Evolutionary conservation across 108 stramenopile species (phyloP), one percentile per base, ranked within the genome.

Genomic region (Craspedostauros australis): DNA sequence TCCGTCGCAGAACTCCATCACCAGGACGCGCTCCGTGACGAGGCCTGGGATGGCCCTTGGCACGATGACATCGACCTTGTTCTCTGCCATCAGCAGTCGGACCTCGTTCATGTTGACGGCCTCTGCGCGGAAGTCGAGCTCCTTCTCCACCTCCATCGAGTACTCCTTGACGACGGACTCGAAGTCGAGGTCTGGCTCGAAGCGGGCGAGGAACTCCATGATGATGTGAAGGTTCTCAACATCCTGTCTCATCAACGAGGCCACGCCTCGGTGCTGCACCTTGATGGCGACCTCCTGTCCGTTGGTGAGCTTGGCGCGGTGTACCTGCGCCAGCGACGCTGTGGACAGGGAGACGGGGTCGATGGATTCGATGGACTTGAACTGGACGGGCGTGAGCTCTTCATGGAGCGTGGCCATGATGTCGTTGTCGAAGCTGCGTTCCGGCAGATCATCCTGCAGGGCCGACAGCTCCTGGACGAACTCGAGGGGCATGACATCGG

Each of bases 1-100:
- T 19, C 84, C 88, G 25, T 83, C 77, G 7, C 82, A 68, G 50
- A 68, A 90, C 25, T 77, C 66, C 88, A 90, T 90, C n/a, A 84
- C 63, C 49, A 90, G 54, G 6, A 83, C 67, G 21, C 69, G 62
- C 24, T 69, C 51, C 18, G 61, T 79, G 18, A 61, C 54, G 5
- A 60, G 15, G 2, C 45, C 57, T 1, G 1, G 16, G 19, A 79
- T 50, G 20, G 72, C 50, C 1, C 26, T 24, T 19, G 86, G 86
- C n/a, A n/a, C n/a, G n/a, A n/a, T n/a, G n/a, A n/a, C n/a, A n/a
- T n/a, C n/a, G n/a, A n/a, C n/a, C n/a, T n/a, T n/a, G n/a, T n/a
- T n/a, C n/a, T n/a, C n/a, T n/a, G n/a, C n/a, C n/a, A n/a, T n/a
- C n/a, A n/a, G n/a, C n/a, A 11, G 18, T 2, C 50, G 31, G 38